phyloP scores from a whole-genome alignment of 2,329 filamentous ascomycete species.

The Cordyceps pruinosa region DNA sequence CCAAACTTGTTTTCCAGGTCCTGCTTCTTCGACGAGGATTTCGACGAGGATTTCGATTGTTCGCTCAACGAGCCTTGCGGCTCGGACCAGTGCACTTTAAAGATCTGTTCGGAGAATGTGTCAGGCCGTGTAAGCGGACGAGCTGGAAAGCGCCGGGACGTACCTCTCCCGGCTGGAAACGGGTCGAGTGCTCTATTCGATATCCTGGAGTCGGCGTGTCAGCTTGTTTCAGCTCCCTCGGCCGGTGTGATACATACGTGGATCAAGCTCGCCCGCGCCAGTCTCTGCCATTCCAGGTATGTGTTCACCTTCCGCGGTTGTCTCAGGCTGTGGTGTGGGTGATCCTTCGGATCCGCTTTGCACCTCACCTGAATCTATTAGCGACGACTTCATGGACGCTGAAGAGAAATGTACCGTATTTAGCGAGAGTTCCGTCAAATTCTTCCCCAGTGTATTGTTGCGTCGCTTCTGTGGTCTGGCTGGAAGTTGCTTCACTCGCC shows the following conservation, averaged over 20 bases:
- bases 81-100: conserved; percentile 50
- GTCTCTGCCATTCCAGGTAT: conserved; percentile 2
- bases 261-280: conserved; percentile 25
- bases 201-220: conserved; percentile 27
- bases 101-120: conserved; percentile 33
- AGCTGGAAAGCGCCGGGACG: conserved; percentile 10
- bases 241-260: conserved; percentile 24
- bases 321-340: conserved; percentile 1
- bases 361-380: neutral
- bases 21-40: conserved; percentile 26
- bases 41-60: conserved; percentile 15
- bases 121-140: neutral
- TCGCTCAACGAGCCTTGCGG: conserved; percentile 35
- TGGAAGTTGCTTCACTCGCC: conserved; percentile 2
- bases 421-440: neutral
- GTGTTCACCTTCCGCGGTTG: conserved; percentile 1
- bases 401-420: neutral
- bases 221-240: neutral
- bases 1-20: conserved; percentile 29
- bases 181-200: conserved; percentile 30
- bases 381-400: neutral
- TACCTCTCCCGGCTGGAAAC: conserved; percentile 37
- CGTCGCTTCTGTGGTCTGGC: neutral
- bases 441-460: neutral
- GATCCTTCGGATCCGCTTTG: conserved; percentile 6